phyloP scores from a whole-genome alignment of 441 rosid species.

The Iberis amara region DNA sequence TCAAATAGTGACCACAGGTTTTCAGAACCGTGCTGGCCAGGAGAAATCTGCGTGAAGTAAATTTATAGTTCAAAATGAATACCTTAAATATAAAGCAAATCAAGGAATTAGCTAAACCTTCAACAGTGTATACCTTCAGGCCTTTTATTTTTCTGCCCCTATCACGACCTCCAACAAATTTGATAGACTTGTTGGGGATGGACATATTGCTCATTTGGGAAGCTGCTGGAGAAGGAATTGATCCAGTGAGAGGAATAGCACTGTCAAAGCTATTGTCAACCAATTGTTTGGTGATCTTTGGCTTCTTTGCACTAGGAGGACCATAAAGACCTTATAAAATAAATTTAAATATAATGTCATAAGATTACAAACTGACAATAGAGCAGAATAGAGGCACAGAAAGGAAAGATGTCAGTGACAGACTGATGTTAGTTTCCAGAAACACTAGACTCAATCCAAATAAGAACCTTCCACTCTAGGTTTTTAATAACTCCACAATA shows the following conservation, averaged over 20 bases:
- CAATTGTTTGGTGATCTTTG: slow-evolving; percentile 52
- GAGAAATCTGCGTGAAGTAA: slow-evolving; percentile 51
- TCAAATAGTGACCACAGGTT: slow-evolving; percentile 83
- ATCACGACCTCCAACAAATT: slow-evolving; percentile 57
- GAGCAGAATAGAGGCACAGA: neutral
- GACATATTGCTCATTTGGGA: slow-evolving; percentile 92
- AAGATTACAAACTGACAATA: neutral
- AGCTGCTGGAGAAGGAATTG: slow-evolving; percentile 68
- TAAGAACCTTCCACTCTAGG: neutral
- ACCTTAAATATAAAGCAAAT: slow-evolving; percentile 11
- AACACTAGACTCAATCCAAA: neutral
- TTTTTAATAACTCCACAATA: neutral
- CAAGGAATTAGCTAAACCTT: slow-evolving; percentile 12
- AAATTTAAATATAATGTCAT: neutral
- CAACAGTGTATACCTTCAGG: slow-evolving; percentile 47
- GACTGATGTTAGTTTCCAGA: neutral
- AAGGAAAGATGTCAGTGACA: neutral
- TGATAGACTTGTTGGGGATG: slow-evolving; percentile 58
- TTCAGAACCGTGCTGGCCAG: slow-evolving; percentile 66
- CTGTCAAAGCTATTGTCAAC: slow-evolving; percentile 52
- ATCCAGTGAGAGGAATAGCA: slow-evolving; percentile 45
- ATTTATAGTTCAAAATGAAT: slow-evolving; percentile 21
- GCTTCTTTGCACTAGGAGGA: slow-evolving; percentile 62
- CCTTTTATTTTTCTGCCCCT: slow-evolving; percentile 63
- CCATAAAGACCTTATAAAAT: slow-evolving; percentile 54